Conservation (phyloP, 108 stramenopile genomes). For the Cylindrotheca closterium region DNA sequence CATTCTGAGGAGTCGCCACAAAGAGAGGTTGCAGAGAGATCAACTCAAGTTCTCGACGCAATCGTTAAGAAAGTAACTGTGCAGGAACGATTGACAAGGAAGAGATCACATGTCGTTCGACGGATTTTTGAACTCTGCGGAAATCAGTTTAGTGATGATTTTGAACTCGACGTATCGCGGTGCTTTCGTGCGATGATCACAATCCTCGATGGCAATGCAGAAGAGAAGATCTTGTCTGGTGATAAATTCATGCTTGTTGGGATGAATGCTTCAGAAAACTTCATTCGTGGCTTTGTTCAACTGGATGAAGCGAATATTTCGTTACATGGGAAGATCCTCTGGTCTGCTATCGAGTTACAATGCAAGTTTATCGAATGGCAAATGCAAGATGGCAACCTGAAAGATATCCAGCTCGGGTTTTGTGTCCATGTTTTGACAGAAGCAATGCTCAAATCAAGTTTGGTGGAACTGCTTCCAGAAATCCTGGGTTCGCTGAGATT, state of each 20-base stretch:
- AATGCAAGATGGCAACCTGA: constrained; percentile 16
- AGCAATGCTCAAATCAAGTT: constrained; percentile 13
- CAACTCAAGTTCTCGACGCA: constrained; percentile 6
- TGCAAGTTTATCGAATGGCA: constrained; percentile 40
- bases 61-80: constrained; percentile 6
- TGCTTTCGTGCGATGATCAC: constrained; percentile 3
- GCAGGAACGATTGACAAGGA: constrained; percentile 5
- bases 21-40: neutral
- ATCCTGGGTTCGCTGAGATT: constrained; percentile 1
- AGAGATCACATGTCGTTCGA: constrained; percentile 1
- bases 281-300: constrained; percentile 35
- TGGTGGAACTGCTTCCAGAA: constrained; percentile 28
- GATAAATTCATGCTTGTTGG: constrained; percentile 31
- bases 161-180: neutral
- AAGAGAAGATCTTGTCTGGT: neutral
- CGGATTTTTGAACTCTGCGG: constrained; percentile 19
- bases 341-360: constrained; percentile 38
- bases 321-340: constrained; percentile 10
- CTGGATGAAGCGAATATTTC: constrained; percentile 8
- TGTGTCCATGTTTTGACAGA: constrained; percentile 47
- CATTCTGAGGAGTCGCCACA: constrained; percentile 1
- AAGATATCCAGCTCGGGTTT: constrained; percentile 46
- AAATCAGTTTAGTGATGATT: neutral
- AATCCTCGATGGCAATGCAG: neutral
- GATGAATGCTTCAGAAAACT: constrained; percentile 53